These are phyloP conservation scores for Rhexocercosporidium sp. DNA, from an alignment of 2,329 filamentous ascomycete genomes.

Conservation along the genomic window DNA sequence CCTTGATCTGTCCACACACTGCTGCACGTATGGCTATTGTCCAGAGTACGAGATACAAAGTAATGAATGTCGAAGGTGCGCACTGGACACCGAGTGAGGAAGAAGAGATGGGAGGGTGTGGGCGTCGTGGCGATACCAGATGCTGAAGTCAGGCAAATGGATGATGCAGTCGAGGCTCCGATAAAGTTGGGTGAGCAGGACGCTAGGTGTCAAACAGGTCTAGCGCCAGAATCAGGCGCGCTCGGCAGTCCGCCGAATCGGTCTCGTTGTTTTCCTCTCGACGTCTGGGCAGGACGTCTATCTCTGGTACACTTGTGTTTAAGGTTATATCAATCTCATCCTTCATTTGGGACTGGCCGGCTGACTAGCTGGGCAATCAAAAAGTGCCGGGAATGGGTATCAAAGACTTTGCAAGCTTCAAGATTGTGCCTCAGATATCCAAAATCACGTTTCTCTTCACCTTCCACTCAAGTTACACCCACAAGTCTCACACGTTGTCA, in stretches of 20 bases:
- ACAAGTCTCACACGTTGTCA: not conserved
- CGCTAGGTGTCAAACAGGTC: not conserved
- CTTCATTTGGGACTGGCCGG: not conserved
- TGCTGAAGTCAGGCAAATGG: slow-evolving; percentile 11
- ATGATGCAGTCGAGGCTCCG: slow-evolving; percentile 18
- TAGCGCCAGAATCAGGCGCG: not conserved
- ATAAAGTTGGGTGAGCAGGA: not conserved
- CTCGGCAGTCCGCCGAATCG: not conserved
- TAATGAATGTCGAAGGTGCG: slow-evolving; percentile 8
- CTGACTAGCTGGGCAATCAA: not conserved
- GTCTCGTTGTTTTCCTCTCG: not conserved
- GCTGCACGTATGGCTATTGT: not conserved
- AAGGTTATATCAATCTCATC: slow-evolving; percentile 3
- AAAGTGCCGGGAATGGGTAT: too few relatives aligned
- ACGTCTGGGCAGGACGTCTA: too few relatives aligned
- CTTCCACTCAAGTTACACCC: not conserved
- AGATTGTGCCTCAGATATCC: too few relatives aligned
- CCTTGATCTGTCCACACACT: not conserved
- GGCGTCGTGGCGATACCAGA: slow-evolving; percentile 14
- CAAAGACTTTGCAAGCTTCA: not conserved
- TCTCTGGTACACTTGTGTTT: not conserved
- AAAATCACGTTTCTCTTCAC: not conserved
- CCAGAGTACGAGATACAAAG: slow-evolving; percentile 3
- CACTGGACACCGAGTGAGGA: not conserved
- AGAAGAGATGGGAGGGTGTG: not conserved